Evolutionary conservation across 139 green algal species (phyloP), one percentile per base, ranked within the genome.

Genomic region (Axilococcus clingmanii): DNA sequence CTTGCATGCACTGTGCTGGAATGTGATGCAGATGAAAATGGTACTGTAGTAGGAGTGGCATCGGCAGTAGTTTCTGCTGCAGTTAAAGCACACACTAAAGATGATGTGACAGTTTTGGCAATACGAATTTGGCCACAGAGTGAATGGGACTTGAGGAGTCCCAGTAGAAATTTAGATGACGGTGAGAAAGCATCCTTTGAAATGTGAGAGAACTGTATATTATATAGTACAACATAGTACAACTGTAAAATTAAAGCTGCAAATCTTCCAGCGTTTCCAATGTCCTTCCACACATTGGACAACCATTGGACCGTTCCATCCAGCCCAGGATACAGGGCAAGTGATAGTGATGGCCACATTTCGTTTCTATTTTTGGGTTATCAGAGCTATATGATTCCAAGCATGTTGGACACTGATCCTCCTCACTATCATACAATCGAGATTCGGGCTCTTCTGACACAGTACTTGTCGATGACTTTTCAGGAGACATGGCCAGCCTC

Each of bases 291-390:
- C 82, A 92, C 14, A 95, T 68, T 28, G 87, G 87, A 71, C 87
- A 95, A 0, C 73, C 85, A 42, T 75, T 45, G 22, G 65, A 77
- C 12, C 87, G 72, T 56, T 96, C 85, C 62, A 94, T 58, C 87
- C 84, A 94, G 30, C 85, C 81, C 55, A 86, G 93, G 19, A 96
- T 91, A 71, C 88, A 95, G 4, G 63, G 75, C 74, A 94, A 59
- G 61, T 95, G 88, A 72, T 85, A 96, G 69, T 85, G 66, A 71
- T 95, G 88, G 15, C 66, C 69, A 69, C 88, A 96, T 29, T 66
- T 56, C 0, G 86, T 89, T 31, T 75, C 63, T 16, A 94, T 86
- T 48, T 82, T 83, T 12, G 88, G 88, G 57, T 96, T 94, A 2
- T 94, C 84, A 77, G 63, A 56, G 37, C 40, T 50, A 59, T 67